These are phyloP conservation scores for Sordaria brevicollis DNA, from an alignment of 495 filamentous ascomycete species.

Conservation along the genomic window DNA sequence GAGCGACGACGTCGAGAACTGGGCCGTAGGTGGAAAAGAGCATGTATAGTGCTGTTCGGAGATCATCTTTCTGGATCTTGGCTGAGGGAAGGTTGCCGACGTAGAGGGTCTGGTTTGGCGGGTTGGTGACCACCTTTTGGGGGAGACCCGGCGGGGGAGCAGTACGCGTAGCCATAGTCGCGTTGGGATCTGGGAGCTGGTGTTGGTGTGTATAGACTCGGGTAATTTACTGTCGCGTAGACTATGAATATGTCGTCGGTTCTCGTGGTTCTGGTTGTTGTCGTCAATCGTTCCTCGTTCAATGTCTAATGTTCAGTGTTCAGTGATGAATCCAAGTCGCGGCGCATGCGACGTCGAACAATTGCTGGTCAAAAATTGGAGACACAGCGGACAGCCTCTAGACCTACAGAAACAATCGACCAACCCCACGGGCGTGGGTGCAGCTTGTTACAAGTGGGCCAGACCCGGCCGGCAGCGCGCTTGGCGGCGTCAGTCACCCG, in stretches of 20 bases:
- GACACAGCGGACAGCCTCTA: background rate
- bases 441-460: background rate
- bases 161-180: constrained; percentile 24
- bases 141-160: constrained; percentile 24
- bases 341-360: background rate
- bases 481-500: background rate
- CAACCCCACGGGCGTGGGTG: background rate
- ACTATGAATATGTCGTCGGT: background rate
- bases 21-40: constrained; percentile 90
- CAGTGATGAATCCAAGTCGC: background rate
- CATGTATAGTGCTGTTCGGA: constrained; percentile 77
- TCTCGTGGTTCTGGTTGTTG: background rate
- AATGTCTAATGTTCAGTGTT: background rate
- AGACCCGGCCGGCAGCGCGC: background rate
- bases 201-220: background rate
- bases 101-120: constrained; percentile 55
- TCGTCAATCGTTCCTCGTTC: background rate
- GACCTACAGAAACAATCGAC: background rate
- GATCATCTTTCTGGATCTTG: constrained; percentile 76
- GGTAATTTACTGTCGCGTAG: background rate
- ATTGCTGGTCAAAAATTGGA: background rate
- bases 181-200: background rate
- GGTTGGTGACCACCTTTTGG: constrained; percentile 33
- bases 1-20: constrained; percentile 84
- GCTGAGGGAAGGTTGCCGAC: constrained; percentile 69